Evolutionary conservation across 257 asterid genomes (phyloP).

Genomic region (Anisodus tanguticus): DNA sequence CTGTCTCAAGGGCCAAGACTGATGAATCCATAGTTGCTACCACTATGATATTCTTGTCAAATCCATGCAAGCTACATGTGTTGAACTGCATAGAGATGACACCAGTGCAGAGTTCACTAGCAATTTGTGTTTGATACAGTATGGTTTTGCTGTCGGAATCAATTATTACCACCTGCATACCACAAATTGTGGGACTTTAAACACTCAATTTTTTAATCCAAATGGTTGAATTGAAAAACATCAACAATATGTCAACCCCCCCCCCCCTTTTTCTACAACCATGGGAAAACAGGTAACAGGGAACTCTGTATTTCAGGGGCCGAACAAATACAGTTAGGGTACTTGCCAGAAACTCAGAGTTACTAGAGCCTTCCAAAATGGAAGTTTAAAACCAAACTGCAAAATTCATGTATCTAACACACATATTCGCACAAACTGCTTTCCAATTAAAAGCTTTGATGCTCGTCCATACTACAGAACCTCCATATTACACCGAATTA

Average conservation of each 20-base stretch:
- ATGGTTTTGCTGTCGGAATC: constrained; percentile 65
- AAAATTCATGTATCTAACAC: too few species aligned
- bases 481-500: background rate
- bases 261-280: background rate
- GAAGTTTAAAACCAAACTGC: background rate
- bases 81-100: constrained; percentile 74
- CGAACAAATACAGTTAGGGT: background rate
- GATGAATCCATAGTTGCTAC: constrained; percentile 91
- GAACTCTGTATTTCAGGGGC: background rate
- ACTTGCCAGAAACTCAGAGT: background rate
- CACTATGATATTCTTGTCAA: constrained; percentile 73
- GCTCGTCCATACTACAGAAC: background rate
- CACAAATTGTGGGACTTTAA: constrained; percentile 11
- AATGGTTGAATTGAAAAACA: background rate
- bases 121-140: constrained; percentile 71
- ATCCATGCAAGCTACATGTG: constrained; percentile 84
- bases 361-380: background rate
- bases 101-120: constrained; percentile 47
- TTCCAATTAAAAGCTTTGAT: background rate
- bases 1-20: constrained; percentile 69
- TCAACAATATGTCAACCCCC: background rate
- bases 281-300: background rate
- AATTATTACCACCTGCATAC: constrained; percentile 64
- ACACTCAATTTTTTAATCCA: background rate
- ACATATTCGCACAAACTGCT: background rate